Base-by-base conservation (phyloP, 2,329 filamentous ascomycete species). In the Talaromyces piceae region DNA sequence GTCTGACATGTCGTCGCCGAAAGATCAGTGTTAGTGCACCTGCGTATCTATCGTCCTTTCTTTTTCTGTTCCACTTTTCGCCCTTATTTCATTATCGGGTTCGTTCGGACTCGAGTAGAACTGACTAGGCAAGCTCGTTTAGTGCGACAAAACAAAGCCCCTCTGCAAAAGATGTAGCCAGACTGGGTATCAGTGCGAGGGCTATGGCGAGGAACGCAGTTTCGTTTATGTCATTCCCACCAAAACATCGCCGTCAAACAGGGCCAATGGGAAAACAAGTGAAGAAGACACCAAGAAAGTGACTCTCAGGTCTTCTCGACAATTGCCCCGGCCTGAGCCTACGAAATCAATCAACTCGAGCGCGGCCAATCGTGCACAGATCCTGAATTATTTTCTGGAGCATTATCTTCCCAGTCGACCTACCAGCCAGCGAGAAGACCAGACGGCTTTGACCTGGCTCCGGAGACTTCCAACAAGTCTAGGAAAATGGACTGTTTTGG, bases 141-240 rank as follows among this genome's bases (percentile, higher is more conserved):
- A 53, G 51, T 53, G 51, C 47, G 51, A 53, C 26, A 53, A 53
- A 28, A 45, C 47, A 23, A 53, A 48, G 28, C 51, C 51, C 8
- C 45, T 49, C 33, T 53, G 51, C 51, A 53, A 53, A 16, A 45
- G 47, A 49, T 53, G 51, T 13, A 43, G n/a, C n/a, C 51, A 53
- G 33, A 53, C 51, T 31, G 51, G 51, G 26, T 53, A 53, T 30
- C 51, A 49, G 33, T 53, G 51, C 47, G 51, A 53, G 45, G 51
- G 51, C 26, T 53, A 53, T 41, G 51, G 51, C 22, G 51, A 53
- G 41, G 51, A 53, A 25, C 51, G 51, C 12, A 47, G 49, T 46
- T 53, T 53, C 20, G 51, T 53, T 41, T 53, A 53, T 33, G 51
- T 53, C 41, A 49, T 53, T 11, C 51, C 51, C 20, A 53, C 51